Conservation (phyloP, 106 monocot species). For the Xerophyta viscosa region DNA sequence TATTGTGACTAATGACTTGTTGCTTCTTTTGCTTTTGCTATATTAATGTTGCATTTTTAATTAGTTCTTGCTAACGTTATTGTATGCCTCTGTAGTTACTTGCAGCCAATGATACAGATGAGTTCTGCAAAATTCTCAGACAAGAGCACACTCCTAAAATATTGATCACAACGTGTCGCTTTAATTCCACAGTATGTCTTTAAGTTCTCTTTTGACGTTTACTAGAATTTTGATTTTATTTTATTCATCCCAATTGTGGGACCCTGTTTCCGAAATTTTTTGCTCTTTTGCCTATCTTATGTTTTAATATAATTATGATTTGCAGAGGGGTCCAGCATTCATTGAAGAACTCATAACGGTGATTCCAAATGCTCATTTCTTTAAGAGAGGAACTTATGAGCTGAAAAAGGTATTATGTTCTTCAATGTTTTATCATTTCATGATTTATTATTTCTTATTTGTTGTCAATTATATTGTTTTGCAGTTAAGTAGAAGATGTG, state of each 20-base stretch:
- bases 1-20: too few relatives aligned
- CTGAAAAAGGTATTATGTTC: slow-evolving; percentile 61
- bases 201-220: background rate
- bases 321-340: slow-evolving; percentile 89
- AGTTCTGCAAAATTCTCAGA: slow-evolving; percentile 67
- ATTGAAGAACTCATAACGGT: slow-evolving; percentile 67
- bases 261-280: too few relatives aligned
- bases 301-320: too few relatives aligned
- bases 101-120: slow-evolving; percentile 91
- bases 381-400: slow-evolving; percentile 88
- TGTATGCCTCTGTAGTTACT: slow-evolving; percentile 37
- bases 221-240: background rate
- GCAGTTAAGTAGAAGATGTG: too few relatives aligned
- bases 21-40: too few relatives aligned
- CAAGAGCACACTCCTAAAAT: slow-evolving; percentile 53
- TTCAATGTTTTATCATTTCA: background rate
- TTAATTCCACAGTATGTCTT: slow-evolving; percentile 65
- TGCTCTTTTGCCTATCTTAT: background rate
- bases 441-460: background rate
- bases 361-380: slow-evolving; percentile 86
- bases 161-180: slow-evolving; percentile 89
- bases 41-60: background rate
- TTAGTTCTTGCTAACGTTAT: background rate
- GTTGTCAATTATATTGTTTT: too few relatives aligned
- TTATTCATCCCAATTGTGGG: slow-evolving; percentile 1